A percentile compares a stretch with the other conserved stretches of the same genome.
Conservation (phyloP, 1,284 basidiomycete species). For the Singerocomus rubriflavus region DNA sequence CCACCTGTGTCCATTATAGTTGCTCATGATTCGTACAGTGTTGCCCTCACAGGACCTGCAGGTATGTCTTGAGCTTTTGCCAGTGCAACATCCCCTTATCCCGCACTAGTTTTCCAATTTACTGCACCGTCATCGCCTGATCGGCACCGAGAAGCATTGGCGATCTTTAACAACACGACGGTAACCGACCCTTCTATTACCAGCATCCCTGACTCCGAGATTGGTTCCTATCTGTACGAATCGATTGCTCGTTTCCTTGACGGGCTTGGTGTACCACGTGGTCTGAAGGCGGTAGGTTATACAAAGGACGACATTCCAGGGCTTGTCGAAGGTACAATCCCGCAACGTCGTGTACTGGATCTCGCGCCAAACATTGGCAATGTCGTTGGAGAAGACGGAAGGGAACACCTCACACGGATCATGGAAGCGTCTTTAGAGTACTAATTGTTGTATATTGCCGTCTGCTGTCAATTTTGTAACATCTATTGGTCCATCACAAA, state of each 20-base stretch:
- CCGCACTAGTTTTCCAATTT: conserved; percentile 77
- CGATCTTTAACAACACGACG: conserved; percentile 74
- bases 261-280: conserved; percentile 82
- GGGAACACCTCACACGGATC: conserved; percentile 73
- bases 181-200: conserved; percentile 66
- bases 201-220: conserved; percentile 76
- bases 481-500: background rate
- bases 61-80: conserved; percentile 36
- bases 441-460: conserved; percentile 35
- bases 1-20: background rate
- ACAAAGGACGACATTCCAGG: conserved; percentile 56
- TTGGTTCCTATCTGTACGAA: conserved; percentile 84
- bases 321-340: conserved; percentile 84
- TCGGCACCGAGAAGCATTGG: conserved; percentile 86
- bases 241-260: conserved; percentile 92
- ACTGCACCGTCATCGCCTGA: conserved; percentile 89
- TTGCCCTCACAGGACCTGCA: conserved; percentile 88
- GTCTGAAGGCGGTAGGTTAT: conserved; percentile 86
- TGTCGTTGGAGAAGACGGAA: conserved; percentile 75
- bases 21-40: conserved; percentile 36
- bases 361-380: conserved; percentile 84
- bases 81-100: background rate
- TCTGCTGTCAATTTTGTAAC: conserved; percentile 6
- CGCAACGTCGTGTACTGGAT: conserved; percentile 85
- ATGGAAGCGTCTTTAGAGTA: conserved; percentile 76